Evolutionary conservation across 2,329 filamentous ascomycete species (phyloP).

Genomic region (Monilinia laxa): DNA sequence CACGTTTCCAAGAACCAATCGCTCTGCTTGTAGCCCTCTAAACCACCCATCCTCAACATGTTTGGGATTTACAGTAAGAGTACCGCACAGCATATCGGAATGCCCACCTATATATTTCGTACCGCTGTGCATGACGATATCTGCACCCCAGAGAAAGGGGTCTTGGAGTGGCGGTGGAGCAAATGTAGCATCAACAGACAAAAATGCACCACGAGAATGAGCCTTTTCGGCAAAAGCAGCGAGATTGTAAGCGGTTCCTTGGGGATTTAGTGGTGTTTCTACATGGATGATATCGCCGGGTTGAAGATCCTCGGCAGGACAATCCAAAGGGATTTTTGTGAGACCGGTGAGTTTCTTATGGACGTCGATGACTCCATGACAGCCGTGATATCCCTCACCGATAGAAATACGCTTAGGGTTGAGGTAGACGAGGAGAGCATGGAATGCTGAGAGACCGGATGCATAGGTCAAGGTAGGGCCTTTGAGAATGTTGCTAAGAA

Average conservation of each 20-base stretch:
- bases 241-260: constrained; percentile 76
- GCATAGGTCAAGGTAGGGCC: constrained; percentile 73
- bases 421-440: constrained; percentile 79
- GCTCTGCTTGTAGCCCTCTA: constrained; percentile 56
- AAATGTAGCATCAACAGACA: constrained; percentile 90
- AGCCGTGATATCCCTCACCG: constrained; percentile 86
- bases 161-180: constrained; percentile 86
- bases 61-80: constrained; percentile 64
- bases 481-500: constrained; percentile 71
- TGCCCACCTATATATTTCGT: constrained; percentile 98
- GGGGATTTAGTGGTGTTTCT: constrained; percentile 92
- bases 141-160: constrained; percentile 77
- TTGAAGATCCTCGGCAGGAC: constrained; percentile 62
- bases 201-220: constrained; percentile 66
- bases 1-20: constrained; percentile 75
- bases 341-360: constrained; percentile 75
- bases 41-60: constrained; percentile 56
- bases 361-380: constrained; percentile 77
- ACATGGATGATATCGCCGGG: constrained; percentile 84
- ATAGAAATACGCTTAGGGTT: constrained; percentile 84
- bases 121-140: constrained; percentile 86
- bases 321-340: constrained; percentile 69
- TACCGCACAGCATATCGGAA: constrained; percentile 87
- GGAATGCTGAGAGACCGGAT: constrained; percentile 84
- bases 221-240: constrained; percentile 70